Percentiles rank a stretch among this genome's conserved stretches.
Evolutionary conservation across 2,329 filamentous ascomycete species (phyloP).

Genomic region (Remersonia thermophila): DNA sequence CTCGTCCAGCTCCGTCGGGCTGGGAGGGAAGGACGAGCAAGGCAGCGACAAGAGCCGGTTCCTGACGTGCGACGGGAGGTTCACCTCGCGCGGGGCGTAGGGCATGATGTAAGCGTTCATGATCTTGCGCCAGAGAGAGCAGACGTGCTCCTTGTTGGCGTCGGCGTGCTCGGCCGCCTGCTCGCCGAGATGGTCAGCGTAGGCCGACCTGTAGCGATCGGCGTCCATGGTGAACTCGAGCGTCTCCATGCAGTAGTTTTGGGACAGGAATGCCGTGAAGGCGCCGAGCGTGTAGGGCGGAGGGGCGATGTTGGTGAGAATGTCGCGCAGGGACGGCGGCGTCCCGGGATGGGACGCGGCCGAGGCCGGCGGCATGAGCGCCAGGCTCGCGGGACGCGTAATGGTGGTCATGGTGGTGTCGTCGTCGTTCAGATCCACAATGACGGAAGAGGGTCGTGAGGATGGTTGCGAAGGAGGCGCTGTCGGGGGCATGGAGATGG

Average conservation of each 20-base stretch:
- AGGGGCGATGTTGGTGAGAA: constrained; percentile 72
- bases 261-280: constrained; percentile 92
- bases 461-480: constrained; percentile 25
- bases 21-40: constrained; percentile 47
- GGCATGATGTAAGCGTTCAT: constrained; percentile 83
- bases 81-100: constrained; percentile 76
- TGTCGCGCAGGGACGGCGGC: constrained; percentile 65
- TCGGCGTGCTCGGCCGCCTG: constrained; percentile 27
- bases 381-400: constrained; percentile 38
- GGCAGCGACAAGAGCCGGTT: constrained; percentile 62
- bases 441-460: constrained; percentile 20
- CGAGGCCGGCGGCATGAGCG: constrained; percentile 23
- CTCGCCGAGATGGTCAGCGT: constrained; percentile 31
- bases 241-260: constrained; percentile 94
- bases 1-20: constrained; percentile 64
- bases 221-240: constrained; percentile 95
- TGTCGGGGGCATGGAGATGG: constrained; percentile 30
- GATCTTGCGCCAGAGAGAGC: constrained; percentile 74
- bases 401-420: constrained; percentile 32
- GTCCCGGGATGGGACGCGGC: constrained; percentile 22
- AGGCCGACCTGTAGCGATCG: constrained; percentile 61
- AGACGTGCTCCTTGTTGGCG: constrained; percentile 51
- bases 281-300: constrained; percentile 83
- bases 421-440: constrained; percentile 27
- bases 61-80: constrained; percentile 74